These are phyloP conservation scores for Elymus sibiricus DNA, from an alignment of 176 grass and related monocot species.

Conservation along the genomic window DNA sequence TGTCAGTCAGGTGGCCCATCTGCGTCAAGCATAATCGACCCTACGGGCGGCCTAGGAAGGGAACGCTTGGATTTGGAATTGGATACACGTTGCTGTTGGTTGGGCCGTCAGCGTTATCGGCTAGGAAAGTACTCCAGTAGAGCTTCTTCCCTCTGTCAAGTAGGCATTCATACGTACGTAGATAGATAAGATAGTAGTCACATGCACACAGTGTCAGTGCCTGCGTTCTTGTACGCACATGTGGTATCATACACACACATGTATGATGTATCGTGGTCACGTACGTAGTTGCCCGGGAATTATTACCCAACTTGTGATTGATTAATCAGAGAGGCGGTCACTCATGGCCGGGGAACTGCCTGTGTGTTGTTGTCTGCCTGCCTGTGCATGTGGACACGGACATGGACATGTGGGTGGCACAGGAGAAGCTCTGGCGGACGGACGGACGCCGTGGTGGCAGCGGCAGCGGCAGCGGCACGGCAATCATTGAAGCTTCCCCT, in stretches of 20 bases:
- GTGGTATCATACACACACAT: background rate
- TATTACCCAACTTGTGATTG: background rate
- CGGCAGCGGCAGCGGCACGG: background rate
- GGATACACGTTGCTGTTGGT: background rate
- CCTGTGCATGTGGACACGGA: background rate
- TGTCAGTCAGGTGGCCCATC: background rate
- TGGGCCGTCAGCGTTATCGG: background rate
- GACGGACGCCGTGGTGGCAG: background rate
- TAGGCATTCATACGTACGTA: background rate
- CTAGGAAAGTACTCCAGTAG: background rate
- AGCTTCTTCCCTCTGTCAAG: background rate
- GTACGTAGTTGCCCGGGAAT: background rate
- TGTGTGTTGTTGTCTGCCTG: too few species aligned
- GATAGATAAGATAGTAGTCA: background rate
- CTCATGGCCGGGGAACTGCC: too few species aligned
- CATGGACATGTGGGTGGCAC: background rate
- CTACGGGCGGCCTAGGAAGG: background rate
- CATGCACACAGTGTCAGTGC: background rate
- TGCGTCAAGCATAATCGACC: background rate
- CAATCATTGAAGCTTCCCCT: constrained; percentile 10
- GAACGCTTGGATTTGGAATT: too few species aligned
- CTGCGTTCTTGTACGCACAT: background rate
- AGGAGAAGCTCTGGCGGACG: background rate
- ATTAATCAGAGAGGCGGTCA: background rate
- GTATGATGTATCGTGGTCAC: too few species aligned